Evolutionary conservation across 768 basidiomycete species (phyloP), one percentile per base, ranked within the genome.

Genomic region (Leccinum subgranulosum): DNA sequence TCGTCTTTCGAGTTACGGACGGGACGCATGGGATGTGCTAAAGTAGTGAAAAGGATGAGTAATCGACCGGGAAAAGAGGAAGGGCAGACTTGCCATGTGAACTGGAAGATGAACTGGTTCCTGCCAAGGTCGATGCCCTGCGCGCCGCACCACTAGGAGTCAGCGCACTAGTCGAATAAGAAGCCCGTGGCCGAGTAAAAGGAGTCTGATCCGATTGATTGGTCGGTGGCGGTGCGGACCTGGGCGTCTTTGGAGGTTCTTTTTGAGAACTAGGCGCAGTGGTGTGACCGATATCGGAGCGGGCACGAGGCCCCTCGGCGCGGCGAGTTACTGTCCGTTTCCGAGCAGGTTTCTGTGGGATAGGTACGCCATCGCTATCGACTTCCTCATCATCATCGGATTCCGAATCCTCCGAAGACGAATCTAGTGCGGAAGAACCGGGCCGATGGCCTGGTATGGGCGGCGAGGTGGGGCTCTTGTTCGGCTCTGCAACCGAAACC

Each of bases 81-180:
- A 57, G 33, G 11, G 29, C 1, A 9, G 33, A 66, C 73, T 69
- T 66, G 77, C 77, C 67, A 49, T 60, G 63, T 33, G 56, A 54
- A 28, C 55, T 60, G 21, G 63, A 54, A 50, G 64, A 63, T n/a
- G 71, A 69, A 54, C 73, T 73, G 6, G 73, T 64, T 23, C 65
- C 60, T 57, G 68, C 74, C 36, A 80, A 48, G 15, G 69, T 61
- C 34, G 80, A 82, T 1, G 82, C 85, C 34, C 79, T 75, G 55
- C 77, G 79, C 0, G 82, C 82, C 9, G 82, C 81, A 25, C 77
- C 75, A 47, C 74, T 77, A 0, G 84, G 84, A 3, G 76, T 71
- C 39, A 84, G 56, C 5, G 86, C 85, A 60, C 84, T 84, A 3
- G 84, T 79, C 9, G 86, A 87, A 43, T 72, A 75, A 49, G 83